These are phyloP conservation scores for Lepraria neglecta DNA, from an alignment of 495 filamentous ascomycete genomes.

Conservation along the genomic window DNA sequence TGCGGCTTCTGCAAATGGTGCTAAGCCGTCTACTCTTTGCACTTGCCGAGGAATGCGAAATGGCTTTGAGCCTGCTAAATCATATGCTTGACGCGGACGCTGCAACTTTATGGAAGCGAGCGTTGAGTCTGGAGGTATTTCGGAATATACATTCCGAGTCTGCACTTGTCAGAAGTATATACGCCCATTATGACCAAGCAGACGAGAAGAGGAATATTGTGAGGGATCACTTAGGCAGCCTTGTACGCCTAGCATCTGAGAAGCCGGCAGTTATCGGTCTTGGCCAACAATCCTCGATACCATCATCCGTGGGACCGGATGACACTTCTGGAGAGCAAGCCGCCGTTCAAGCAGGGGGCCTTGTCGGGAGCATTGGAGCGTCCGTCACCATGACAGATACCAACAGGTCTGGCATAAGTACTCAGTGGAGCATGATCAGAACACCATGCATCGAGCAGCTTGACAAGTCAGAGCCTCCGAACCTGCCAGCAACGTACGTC, in stretches of 20 bases:
- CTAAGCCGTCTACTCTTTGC: slow-evolving; percentile 69
- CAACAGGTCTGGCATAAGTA: slow-evolving; percentile 69
- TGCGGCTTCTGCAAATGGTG: slow-evolving; percentile 73
- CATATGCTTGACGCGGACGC: slow-evolving; percentile 83
- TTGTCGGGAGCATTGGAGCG: slow-evolving; percentile 79
- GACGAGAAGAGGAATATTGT: slow-evolving; percentile 71
- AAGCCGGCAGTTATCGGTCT: slow-evolving; percentile 83
- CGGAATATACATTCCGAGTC: slow-evolving; percentile 76
- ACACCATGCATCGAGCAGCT: slow-evolving; percentile 89
- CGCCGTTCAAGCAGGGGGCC: slow-evolving; percentile 77
- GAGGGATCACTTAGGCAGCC: slow-evolving; percentile 69
- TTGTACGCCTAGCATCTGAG: slow-evolving; percentile 85
- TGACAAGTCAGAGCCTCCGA: slow-evolving; percentile 81
- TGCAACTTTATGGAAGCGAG: slow-evolving; percentile 71
- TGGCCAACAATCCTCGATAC: slow-evolving; percentile 76
- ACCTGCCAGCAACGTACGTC: slow-evolving; percentile 84
- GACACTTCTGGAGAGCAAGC: slow-evolving; percentile 65
- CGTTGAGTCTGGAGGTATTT: slow-evolving; percentile 85
- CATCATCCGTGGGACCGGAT: slow-evolving; percentile 41
- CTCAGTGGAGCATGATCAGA: slow-evolving; percentile 80
- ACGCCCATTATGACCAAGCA: slow-evolving; percentile 66
- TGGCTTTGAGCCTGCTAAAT: slow-evolving; percentile 75
- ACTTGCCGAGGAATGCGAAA: slow-evolving; percentile 72
- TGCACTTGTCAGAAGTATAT: slow-evolving; percentile 70
- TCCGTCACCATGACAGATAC: slow-evolving; percentile 59